phyloP scores from a whole-genome alignment of 1,284 basidiomycete genomes.

The Ceratobasidium sp. region DNA sequence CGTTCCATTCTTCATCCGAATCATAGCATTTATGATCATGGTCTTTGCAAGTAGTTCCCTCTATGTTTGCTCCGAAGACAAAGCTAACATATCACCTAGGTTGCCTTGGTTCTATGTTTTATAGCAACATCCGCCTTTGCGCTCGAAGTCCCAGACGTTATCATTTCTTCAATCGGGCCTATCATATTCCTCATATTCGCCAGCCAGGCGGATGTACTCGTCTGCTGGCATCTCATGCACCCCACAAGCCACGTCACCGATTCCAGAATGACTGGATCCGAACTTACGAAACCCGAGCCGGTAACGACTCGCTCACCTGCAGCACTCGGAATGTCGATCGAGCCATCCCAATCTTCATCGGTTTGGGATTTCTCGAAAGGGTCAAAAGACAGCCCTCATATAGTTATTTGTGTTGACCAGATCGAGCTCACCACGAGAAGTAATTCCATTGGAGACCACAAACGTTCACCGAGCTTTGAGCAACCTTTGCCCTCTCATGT shows the following conservation, averaged over 20 bases:
- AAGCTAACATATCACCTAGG: not conserved
- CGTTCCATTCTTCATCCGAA: conserved; percentile 34
- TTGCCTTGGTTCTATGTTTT: conserved; percentile 26
- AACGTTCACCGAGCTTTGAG: conserved; percentile 4
- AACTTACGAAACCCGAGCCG: not conserved
- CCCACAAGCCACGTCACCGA: not conserved
- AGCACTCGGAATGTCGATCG: not conserved
- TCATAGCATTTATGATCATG: conserved; percentile 23
- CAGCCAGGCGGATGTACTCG: conserved; percentile 31
- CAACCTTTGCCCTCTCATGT: conserved; percentile 1
- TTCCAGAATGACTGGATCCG: conserved; percentile 8
- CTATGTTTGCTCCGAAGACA: not conserved
- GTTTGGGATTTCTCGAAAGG: not conserved
- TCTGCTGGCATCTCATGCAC: conserved; percentile 12
- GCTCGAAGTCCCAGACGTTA: conserved; percentile 26
- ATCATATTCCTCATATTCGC: conserved; percentile 30
- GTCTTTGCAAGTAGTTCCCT: conserved; percentile 5
- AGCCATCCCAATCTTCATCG: not conserved
- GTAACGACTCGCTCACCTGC: not conserved
- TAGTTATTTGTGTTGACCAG: conserved; percentile 21
- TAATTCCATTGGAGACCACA: not conserved
- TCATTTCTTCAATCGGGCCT: conserved; percentile 21
- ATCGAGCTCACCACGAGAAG: conserved; percentile 13
- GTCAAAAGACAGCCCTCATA: not conserved
- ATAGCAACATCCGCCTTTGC: conserved; percentile 11